These are phyloP conservation scores for Phytophthora citricola DNA, from an alignment of 352 stramenopile genomes.

Conservation along the genomic window DNA sequence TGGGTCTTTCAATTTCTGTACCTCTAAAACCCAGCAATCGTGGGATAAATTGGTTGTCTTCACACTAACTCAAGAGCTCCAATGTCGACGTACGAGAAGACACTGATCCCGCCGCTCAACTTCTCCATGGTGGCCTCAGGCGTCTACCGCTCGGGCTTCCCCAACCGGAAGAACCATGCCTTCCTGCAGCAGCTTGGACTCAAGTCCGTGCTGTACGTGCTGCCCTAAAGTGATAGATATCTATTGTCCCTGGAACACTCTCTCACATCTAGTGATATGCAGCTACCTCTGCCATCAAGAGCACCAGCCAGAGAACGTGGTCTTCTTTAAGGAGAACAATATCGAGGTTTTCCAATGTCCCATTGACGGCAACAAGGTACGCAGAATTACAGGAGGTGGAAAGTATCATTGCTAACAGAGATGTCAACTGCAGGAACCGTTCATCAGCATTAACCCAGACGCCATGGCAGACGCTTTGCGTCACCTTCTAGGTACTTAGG, in stretches of 20 bases:
- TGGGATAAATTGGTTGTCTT: too few species aligned
- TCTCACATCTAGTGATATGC: constrained; percentile 4
- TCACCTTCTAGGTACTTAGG: constrained; percentile 68
- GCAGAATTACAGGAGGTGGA: neutral
- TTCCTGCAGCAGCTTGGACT: constrained; percentile 89
- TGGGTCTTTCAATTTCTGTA: too few species aligned
- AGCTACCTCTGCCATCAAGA: constrained; percentile 88
- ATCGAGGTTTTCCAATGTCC: constrained; percentile 87
- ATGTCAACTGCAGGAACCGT: constrained; percentile 67
- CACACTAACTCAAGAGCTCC: neutral
- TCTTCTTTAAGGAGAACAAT: constrained; percentile 84
- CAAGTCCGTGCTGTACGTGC: constrained; percentile 85
- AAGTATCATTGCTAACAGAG: neutral
- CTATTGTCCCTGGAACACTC: neutral
- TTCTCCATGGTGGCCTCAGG: constrained; percentile 91
- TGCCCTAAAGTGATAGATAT: neutral
- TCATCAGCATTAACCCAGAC: constrained; percentile 89
- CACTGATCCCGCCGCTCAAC: constrained; percentile 89
- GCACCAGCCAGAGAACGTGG: constrained; percentile 81
- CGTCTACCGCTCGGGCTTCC: constrained; percentile 89
- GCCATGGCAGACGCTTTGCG: constrained; percentile 80
- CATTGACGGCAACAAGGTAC: constrained; percentile 90
- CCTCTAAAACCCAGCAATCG: too few species aligned
- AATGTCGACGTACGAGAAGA: constrained; percentile 90
- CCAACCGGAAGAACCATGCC: constrained; percentile 88